phyloP scores from a whole-genome alignment of 192 early-diverging fungal genomes.

The Paraglomus occultum region DNA sequence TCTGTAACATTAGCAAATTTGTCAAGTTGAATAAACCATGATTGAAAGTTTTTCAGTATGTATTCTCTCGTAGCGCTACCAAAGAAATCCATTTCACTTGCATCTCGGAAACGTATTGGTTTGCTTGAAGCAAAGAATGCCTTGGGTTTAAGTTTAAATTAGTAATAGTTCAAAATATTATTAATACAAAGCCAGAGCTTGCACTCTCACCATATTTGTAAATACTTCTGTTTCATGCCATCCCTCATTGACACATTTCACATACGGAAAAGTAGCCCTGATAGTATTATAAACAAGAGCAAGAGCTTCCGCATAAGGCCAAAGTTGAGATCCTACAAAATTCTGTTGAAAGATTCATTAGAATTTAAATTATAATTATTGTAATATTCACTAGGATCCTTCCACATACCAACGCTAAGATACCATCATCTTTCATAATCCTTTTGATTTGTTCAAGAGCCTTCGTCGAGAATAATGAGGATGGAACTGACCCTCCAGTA shows the following conservation, averaged over 20 bases:
- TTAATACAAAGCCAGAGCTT: conserved; percentile 8
- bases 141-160: conserved; percentile 30
- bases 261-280: conserved; percentile 60
- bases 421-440: conserved; percentile 71
- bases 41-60: conserved; percentile 49
- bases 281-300: conserved; percentile 63
- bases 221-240: conserved; percentile 38
- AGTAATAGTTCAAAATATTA: conserved; percentile 33
- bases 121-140: conserved; percentile 61
- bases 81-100: conserved; percentile 35
- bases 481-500: conserved; percentile 80
- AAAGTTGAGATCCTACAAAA: conserved; percentile 68
- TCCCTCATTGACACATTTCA: conserved; percentile 66
- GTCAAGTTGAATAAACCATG: conserved; percentile 37
- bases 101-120: conserved; percentile 46
- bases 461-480: conserved; percentile 70
- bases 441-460: conserved; percentile 60
- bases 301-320: conserved; percentile 50
- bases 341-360: conserved; percentile 49
- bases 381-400: background rate
- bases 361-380: background rate
- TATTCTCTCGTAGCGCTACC: conserved; percentile 48
- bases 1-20: conserved; percentile 35
- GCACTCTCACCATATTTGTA: conserved; percentile 55
- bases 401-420: conserved; percentile 68